Evolutionary conservation across 768 basidiomycete genomes (phyloP).

Genomic region (Boletus subcaerulescens): DNA sequence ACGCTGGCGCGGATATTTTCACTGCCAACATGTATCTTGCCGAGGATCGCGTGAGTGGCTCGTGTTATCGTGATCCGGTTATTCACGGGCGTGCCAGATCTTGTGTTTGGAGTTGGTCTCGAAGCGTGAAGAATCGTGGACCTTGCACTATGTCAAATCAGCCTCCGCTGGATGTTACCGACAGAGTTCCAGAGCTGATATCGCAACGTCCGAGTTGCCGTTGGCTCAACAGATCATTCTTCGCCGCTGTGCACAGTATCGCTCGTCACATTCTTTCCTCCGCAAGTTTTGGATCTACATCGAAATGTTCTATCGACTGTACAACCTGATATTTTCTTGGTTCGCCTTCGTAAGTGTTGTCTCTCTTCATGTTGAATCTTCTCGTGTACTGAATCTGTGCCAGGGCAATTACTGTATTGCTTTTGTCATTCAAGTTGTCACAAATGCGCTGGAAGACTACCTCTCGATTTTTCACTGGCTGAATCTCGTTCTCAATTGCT

Average conservation of each 20-base stretch:
- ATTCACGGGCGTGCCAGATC: conserved; percentile 48
- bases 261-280: conserved; percentile 77
- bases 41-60: too few relatives aligned
- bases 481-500: conserved; percentile 79
- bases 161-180: conserved; percentile 93
- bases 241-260: conserved; percentile 89
- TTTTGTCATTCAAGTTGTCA: conserved; percentile 76
- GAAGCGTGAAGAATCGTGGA: conserved; percentile 85
- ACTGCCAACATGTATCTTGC: too few relatives aligned
- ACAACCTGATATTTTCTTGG: conserved; percentile 32
- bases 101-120: conserved; percentile 45
- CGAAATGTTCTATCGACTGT: too few relatives aligned
- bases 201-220: conserved; percentile 69
- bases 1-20: too few relatives aligned
- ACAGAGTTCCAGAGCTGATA: conserved; percentile 93
- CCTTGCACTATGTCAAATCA: conserved; percentile 93
- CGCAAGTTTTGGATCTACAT: conserved; percentile 61
- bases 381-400: too few relatives aligned
- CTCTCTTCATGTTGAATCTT: too few relatives aligned
- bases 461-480: conserved; percentile 60
- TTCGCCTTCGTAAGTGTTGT: conserved; percentile 62
- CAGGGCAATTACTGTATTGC: conserved; percentile 91
- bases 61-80: too few relatives aligned
- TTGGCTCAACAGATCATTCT: conserved; percentile 47
- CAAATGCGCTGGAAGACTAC: conserved; percentile 63